These are phyloP conservation scores for Fusarium nisikadoi DNA, from an alignment of 2,329 filamentous ascomycete species.

Conservation along the genomic window DNA sequence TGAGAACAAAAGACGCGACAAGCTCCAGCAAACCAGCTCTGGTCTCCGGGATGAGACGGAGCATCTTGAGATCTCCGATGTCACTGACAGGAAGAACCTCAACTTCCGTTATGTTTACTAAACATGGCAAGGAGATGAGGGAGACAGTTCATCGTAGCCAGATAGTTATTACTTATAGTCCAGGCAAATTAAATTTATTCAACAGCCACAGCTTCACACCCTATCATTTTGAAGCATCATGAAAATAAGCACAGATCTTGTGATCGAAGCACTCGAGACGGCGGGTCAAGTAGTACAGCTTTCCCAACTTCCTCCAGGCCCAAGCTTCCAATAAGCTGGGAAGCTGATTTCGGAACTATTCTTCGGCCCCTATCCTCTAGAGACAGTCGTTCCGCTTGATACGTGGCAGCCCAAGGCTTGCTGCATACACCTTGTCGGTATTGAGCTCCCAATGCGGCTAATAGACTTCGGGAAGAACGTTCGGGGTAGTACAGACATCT, in stretches of 20 bases:
- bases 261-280: too few species aligned
- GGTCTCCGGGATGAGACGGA: neutral
- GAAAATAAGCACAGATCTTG: too few species aligned
- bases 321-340: neutral
- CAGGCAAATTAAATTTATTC: accelerated
- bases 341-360: accelerated
- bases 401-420: accelerated
- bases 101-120: slow-evolving; percentile 40
- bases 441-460: too few species aligned
- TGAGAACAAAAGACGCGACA: slow-evolving; percentile 33
- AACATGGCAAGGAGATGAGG: accelerated
- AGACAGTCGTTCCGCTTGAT: accelerated
- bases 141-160: accelerated
- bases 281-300: neutral
- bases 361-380: neutral
- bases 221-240: neutral
- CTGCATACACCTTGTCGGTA: neutral
- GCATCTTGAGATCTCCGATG: slow-evolving; percentile 31
- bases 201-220: too few species aligned
- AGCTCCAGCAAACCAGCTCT: neutral
- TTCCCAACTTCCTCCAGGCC: too few species aligned
- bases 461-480: accelerated
- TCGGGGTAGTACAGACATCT: neutral
- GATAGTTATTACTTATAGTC: too few species aligned
- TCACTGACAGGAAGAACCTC: slow-evolving; percentile 31